Conservation (phyloP, 257 asterid genomes). For the Ligustrum vulgare region DNA sequence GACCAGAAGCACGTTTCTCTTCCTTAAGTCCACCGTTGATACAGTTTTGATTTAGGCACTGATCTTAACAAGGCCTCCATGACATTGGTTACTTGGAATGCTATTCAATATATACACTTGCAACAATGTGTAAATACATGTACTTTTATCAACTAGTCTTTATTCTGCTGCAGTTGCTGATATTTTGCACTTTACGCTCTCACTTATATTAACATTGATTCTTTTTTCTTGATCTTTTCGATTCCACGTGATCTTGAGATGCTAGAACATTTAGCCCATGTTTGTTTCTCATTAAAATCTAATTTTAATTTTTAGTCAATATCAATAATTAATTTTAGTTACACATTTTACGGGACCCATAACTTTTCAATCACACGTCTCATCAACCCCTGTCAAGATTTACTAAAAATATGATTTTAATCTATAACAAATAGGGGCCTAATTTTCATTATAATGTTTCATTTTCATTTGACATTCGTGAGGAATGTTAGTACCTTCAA, state of each 20-base stretch:
- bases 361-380: no score
- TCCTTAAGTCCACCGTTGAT: no score
- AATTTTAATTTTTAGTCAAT: no score
- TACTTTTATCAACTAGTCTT: background rate
- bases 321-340: no score
- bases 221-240: background rate
- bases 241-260: background rate
- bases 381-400: no score
- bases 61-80: no score
- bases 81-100: background rate
- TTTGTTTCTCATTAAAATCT: no score
- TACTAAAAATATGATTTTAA: no score
- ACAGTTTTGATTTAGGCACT: no score
- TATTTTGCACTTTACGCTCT: background rate
- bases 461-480: background rate
- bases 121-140: conserved; percentile 1
- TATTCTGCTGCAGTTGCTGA: conserved; percentile 4
- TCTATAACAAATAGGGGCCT: no score
- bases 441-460: background rate
- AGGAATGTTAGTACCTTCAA: background rate
- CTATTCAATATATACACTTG: background rate
- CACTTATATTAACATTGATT: background rate
- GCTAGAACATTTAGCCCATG: background rate
- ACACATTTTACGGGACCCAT: no score
- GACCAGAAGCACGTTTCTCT: no score